Evolutionary conservation across 306 rosid species (phyloP).

Genomic region (Prunus mongolica): DNA sequence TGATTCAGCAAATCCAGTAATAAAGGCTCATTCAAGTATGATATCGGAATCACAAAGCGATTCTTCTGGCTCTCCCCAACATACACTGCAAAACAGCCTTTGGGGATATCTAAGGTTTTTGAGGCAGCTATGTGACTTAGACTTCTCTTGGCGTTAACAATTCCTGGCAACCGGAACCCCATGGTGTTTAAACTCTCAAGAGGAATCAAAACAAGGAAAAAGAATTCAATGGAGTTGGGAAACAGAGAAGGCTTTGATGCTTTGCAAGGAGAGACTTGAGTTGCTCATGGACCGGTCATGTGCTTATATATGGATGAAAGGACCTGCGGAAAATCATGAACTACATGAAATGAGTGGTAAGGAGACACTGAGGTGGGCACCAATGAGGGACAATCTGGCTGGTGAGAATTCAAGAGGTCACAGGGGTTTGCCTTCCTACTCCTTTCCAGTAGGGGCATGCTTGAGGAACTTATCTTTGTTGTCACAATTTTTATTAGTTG

Average conservation of each 20-base stretch:
- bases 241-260: too few relatives aligned
- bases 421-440: slow-evolving; percentile 2
- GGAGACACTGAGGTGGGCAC: too few relatives aligned
- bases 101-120: slow-evolving; percentile 3
- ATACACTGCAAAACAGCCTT: slow-evolving; percentile 18
- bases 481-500: too few relatives aligned
- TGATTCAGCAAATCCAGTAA: too few relatives aligned
- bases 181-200: background rate
- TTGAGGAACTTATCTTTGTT: too few relatives aligned
- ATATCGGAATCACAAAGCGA: too few relatives aligned
- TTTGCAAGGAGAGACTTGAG: slow-evolving; percentile 10
- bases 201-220: background rate
- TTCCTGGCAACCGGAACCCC: background rate
- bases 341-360: background rate
- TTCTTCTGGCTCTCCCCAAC: slow-evolving; percentile 4
- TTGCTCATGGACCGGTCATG: background rate
- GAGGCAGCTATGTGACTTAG: background rate
- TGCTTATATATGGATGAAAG: background rate
- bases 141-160: background rate
- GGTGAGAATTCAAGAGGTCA: background rate
- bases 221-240: background rate
- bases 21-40: too few relatives aligned
- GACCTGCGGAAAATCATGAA: too few relatives aligned
- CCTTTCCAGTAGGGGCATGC: too few relatives aligned
- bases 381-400: too few relatives aligned